Conservation (phyloP, 768 basidiomycete species). For the Mycena vulgaris region DNA sequence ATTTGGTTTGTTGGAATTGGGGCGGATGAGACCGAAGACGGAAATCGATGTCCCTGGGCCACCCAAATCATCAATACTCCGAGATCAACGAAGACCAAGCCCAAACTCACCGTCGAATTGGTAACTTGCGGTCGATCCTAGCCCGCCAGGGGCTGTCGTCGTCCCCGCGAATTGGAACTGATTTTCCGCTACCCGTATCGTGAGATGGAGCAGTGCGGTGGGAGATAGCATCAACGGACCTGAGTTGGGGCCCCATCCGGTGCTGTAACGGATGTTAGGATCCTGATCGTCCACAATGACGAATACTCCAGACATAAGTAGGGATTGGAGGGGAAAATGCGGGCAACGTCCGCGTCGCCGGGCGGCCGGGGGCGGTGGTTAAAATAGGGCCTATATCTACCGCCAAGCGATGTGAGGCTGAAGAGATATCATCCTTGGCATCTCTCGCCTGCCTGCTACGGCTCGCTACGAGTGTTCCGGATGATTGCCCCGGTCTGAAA, state of each 20-base stretch:
- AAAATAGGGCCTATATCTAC: no score
- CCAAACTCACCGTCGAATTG: no score
- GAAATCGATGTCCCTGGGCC: neutral
- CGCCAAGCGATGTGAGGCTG: no score
- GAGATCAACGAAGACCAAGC: neutral
- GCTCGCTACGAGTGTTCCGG: no score
- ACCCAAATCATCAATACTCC: no score
- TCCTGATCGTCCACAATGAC: conserved; percentile 18
- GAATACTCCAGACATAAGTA: conserved; percentile 14
- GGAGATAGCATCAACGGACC: neutral
- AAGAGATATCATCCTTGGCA: no score
- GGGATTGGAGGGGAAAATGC: no score
- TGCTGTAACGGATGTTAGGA: neutral
- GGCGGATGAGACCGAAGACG: neutral
- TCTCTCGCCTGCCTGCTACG: no score
- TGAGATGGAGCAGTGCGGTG: neutral
- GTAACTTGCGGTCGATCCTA: neutral
- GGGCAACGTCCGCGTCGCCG: no score
- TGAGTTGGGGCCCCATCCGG: neutral
- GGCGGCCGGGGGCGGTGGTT: no score
- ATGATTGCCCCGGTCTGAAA: no score
- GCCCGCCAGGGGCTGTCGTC: neutral
- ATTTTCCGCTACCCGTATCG: neutral
- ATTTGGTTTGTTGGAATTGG: neutral
- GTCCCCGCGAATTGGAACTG: neutral